A percentile compares a stretch with the other conserved stretches of the same genome.
Evolutionary conservation across 805 yeast genomes (phyloP).

Genomic region (Scheffersomyces spartinae): DNA sequence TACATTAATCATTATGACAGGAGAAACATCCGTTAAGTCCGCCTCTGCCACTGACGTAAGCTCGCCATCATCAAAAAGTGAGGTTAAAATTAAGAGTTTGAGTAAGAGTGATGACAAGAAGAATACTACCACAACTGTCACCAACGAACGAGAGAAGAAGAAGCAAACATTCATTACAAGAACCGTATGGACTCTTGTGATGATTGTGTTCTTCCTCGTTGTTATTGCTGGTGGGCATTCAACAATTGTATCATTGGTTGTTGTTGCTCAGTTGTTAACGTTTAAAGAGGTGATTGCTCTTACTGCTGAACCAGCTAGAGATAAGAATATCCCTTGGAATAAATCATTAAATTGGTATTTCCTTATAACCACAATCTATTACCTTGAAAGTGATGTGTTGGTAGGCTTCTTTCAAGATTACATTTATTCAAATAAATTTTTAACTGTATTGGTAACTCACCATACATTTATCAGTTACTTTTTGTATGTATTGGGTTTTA

Average conservation of each 20-base stretch:
- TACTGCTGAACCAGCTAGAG: constrained; percentile 76
- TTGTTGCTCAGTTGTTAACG: constrained; percentile 67
- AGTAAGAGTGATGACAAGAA: too few species aligned
- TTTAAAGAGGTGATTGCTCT: constrained; percentile 84
- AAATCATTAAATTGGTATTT: constrained; percentile 89
- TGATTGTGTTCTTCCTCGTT: constrained; percentile 66
- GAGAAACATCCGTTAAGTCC: too few species aligned
- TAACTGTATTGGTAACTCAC: constrained; percentile 55
- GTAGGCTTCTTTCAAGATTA: constrained; percentile 51
- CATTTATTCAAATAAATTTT: constrained; percentile 38
- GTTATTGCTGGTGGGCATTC: constrained; percentile 77
- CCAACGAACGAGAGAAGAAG: constrained; percentile 47
- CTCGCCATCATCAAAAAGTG: too few species aligned
- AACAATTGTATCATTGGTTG: constrained; percentile 62
- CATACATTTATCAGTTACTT: constrained; percentile 80
- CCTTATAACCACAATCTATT: constrained; percentile 75
- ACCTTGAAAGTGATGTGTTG: constrained; percentile 76
- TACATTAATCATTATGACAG: too few species aligned
- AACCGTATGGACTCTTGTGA: constrained; percentile 86
- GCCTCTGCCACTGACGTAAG: too few species aligned
- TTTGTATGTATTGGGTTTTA: constrained; percentile 76
- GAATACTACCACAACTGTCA: too few species aligned
- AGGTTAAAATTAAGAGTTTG: too few species aligned
- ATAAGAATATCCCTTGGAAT: constrained; percentile 73
- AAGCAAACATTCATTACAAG: constrained; percentile 78